A percentile compares a stretch with the other conserved stretches of the same genome.
Evolutionary conservation across 257 asterid genomes (phyloP).

Genomic region (Salvia hispanica): DNA sequence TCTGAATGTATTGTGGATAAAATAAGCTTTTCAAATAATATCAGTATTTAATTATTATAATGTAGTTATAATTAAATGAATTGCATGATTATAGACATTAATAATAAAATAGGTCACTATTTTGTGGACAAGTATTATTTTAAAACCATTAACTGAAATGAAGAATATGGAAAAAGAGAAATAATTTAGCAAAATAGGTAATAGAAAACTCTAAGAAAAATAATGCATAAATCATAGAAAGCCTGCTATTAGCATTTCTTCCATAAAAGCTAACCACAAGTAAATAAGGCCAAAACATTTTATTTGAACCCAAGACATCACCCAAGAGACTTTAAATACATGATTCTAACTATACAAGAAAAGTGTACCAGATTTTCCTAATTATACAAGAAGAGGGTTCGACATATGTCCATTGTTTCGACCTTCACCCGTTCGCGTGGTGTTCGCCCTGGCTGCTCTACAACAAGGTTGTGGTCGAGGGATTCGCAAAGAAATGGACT

Average conservation of each 20-base stretch:
- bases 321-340: not conserved
- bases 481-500: slow-evolving; percentile 85
- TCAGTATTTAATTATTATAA: too few relatives aligned
- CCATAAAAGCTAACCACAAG: not conserved
- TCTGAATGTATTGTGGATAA: too few relatives aligned
- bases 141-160: too few relatives aligned
- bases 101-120: too few relatives aligned
- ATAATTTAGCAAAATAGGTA: too few relatives aligned
- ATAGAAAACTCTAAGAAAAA: too few relatives aligned
- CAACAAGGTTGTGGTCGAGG: slow-evolving; percentile 57
- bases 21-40: too few relatives aligned
- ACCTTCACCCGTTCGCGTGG: not conserved
- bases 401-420: not conserved
- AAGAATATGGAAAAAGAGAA: too few relatives aligned
- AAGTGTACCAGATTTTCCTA: not conserved
- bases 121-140: too few relatives aligned
- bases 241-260: not conserved
- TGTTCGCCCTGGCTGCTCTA: slow-evolving; percentile 29
- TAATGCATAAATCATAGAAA: too few relatives aligned
- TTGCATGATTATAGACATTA: too few relatives aligned
- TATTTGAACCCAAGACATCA: not conserved
- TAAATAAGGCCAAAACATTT: slow-evolving; percentile 2
- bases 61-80: too few relatives aligned
- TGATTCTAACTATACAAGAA: not conserved
- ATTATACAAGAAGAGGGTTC: slow-evolving; percentile 18